phyloP scores from a whole-genome alignment of 2,329 filamentous ascomycete genomes.

The Pseudocercospora eumusae region DNA sequence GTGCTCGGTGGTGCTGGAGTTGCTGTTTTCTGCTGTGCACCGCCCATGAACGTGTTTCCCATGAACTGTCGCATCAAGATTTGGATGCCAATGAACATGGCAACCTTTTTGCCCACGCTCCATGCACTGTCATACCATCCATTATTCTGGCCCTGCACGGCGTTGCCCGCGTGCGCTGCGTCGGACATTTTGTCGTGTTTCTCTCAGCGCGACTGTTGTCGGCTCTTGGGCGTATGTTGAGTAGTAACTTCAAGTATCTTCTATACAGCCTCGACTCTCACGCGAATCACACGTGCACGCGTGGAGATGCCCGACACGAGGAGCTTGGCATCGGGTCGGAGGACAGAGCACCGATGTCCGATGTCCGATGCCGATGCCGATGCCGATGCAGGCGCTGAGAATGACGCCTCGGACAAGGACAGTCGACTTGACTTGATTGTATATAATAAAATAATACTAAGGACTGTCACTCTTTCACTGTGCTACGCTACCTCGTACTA shows the following conservation, averaged over 20 bases:
- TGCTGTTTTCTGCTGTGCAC: constrained; percentile 27
- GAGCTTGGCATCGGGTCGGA: constrained; percentile 9
- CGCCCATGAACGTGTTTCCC: constrained; percentile 56
- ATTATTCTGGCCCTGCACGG: constrained; percentile 8
- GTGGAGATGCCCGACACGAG: background rate
- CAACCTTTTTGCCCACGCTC: constrained; percentile 55
- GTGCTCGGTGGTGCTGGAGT: constrained; percentile 25
- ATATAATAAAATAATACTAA: no score
- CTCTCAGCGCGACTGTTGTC: background rate
- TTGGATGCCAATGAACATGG: constrained; percentile 61
- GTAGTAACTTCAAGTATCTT: no score
- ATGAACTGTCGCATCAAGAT: constrained; percentile 60
- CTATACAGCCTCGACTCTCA: constrained; percentile 5
- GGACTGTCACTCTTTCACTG: background rate
- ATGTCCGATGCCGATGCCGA: no score
- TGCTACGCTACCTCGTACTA: no score
- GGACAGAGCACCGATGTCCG: constrained; percentile 10
- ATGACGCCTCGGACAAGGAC: no score
- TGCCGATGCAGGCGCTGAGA: no score
- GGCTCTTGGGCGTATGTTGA: background rate
- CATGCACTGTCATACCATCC: constrained; percentile 34
- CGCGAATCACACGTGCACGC: constrained; percentile 16
- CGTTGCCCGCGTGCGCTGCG: constrained; percentile 9
- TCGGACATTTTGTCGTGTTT: constrained; percentile 13
- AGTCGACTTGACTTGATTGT: no score